Conservation (phyloP, 1,284 basidiomycete genomes). For the Trametes polyzona region DNA sequence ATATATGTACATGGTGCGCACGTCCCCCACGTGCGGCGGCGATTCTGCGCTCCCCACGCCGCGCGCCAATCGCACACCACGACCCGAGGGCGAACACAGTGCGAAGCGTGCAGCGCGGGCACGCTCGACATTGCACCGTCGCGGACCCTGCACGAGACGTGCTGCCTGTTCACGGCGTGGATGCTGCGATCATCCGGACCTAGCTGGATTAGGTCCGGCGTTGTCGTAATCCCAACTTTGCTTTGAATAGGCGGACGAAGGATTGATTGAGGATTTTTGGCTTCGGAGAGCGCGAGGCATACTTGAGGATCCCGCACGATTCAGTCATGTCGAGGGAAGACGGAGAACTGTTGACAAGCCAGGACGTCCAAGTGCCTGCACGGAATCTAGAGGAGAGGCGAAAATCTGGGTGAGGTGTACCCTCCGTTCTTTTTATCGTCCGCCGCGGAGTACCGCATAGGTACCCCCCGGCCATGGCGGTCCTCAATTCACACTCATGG, state of each 20-base stretch:
- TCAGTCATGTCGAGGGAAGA: neutral
- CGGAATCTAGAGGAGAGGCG: neutral
- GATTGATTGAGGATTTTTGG: neutral
- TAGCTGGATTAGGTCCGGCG: slow-evolving; percentile 1
- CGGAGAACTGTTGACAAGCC: neutral
- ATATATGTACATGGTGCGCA: slow-evolving; percentile 22
- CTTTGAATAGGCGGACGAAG: neutral
- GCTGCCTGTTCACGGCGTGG: slow-evolving; percentile 6
- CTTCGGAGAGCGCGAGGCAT: neutral
- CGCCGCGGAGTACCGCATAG: slow-evolving; percentile 6
- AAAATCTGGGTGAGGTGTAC: neutral
- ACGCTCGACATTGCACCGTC: slow-evolving; percentile 7
- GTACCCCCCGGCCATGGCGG: slow-evolving; percentile 2
- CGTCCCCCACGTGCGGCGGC: slow-evolving; percentile 23
- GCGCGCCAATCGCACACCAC: slow-evolving; percentile 16
- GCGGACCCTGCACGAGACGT: neutral
- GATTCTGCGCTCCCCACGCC: slow-evolving; percentile 17
- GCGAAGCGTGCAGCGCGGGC: neutral
- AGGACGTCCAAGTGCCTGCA: neutral
- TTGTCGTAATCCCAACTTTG: neutral
- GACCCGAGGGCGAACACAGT: slow-evolving; percentile 7
- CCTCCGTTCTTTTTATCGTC: neutral
- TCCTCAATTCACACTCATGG: neutral
- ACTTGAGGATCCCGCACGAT: neutral
- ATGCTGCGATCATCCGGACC: slow-evolving; percentile 5